Evolutionary conservation across 768 basidiomycete genomes (phyloP).

Genomic region (Termitomyces sp.): DNA sequence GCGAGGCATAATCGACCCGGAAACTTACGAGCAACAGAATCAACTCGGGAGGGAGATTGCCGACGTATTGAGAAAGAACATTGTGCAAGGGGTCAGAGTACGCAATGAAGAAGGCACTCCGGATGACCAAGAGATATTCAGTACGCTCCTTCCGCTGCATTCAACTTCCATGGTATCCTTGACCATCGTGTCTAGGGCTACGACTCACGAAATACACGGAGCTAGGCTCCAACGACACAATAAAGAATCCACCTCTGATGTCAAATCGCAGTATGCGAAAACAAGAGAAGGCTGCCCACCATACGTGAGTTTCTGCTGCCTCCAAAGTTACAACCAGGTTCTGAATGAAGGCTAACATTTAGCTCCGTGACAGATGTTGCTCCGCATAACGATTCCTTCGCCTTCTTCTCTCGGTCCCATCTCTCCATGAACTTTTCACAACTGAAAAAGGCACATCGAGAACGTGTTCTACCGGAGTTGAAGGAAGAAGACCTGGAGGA

Average conservation of each 20-base stretch:
- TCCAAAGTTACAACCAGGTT: constrained; percentile 6
- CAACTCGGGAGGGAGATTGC: constrained; percentile 71
- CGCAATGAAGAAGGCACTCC: constrained; percentile 28
- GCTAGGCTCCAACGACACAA: constrained; percentile 77
- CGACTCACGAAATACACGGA: constrained; percentile 80
- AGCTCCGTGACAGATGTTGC: constrained; percentile 34
- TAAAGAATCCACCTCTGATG: constrained; percentile 57
- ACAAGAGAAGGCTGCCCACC: constrained; percentile 34
- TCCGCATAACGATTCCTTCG: constrained; percentile 27
- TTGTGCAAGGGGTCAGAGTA: constrained; percentile 75
- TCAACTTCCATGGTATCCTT: not conserved
- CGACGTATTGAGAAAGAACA: constrained; percentile 68
- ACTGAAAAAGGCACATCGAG: constrained; percentile 65
- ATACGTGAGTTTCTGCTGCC: constrained; percentile 21
- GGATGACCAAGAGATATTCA: constrained; percentile 46
- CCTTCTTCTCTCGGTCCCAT: constrained; percentile 20
- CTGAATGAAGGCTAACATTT: constrained; percentile 22
- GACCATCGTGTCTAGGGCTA: constrained; percentile 45
- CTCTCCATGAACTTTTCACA: constrained; percentile 56
- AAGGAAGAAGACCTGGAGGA: constrained; percentile 84
- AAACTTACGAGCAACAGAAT: constrained; percentile 50
- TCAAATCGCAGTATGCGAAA: constrained; percentile 47
- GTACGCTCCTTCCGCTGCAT: constrained; percentile 33
- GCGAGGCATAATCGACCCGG: constrained; percentile 39
- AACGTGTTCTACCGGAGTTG: constrained; percentile 63